Percentiles rank a stretch among this genome's conserved stretches.
Evolutionary conservation across 2,329 filamentous ascomycete species (phyloP).

Genomic region (Coniochaeta prunicola): DNA sequence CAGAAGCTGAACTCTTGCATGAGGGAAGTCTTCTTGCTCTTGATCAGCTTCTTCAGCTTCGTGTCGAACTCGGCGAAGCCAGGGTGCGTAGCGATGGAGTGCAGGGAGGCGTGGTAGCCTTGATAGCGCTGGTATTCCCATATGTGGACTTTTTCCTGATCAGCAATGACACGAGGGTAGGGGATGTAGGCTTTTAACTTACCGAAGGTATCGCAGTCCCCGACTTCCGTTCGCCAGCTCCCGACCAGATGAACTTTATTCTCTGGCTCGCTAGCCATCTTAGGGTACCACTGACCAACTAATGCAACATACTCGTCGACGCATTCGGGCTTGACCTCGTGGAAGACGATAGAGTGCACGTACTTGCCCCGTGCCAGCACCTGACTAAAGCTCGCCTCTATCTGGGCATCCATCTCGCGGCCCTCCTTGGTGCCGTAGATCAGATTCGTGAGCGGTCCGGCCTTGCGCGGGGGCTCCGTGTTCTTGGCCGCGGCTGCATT

Average conservation of each 20-base stretch:
- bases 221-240: constrained; percentile 97
- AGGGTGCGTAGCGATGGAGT: constrained; percentile 75
- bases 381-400: constrained; percentile 93
- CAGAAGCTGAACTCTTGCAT: constrained; percentile 99
- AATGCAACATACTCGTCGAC: constrained; percentile 91
- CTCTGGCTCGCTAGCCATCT: constrained; percentile 73
- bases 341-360: constrained; percentile 94
- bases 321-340: constrained; percentile 91
- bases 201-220: constrained; percentile 96
- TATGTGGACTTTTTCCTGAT: constrained; percentile 72
- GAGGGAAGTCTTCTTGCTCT: constrained; percentile 75
- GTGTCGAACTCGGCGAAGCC: constrained; percentile 78
- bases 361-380: constrained; percentile 95
- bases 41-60: constrained; percentile 80
- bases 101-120: constrained; percentile 87
- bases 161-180: not conserved
- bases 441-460: constrained; percentile 70
- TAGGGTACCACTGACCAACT: constrained; percentile 86
- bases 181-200: constrained; percentile 23
- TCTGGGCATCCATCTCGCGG: constrained; percentile 87
- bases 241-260: constrained; percentile 96
- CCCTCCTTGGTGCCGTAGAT: constrained; percentile 98
- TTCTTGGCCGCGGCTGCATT: constrained; percentile 50
- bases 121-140: constrained; percentile 99
- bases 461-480: constrained; percentile 55